Evolutionary conservation across 495 filamentous ascomycete species (phyloP), one percentile per base, ranked within the genome.

Genomic region (Aspergillus affinis): DNA sequence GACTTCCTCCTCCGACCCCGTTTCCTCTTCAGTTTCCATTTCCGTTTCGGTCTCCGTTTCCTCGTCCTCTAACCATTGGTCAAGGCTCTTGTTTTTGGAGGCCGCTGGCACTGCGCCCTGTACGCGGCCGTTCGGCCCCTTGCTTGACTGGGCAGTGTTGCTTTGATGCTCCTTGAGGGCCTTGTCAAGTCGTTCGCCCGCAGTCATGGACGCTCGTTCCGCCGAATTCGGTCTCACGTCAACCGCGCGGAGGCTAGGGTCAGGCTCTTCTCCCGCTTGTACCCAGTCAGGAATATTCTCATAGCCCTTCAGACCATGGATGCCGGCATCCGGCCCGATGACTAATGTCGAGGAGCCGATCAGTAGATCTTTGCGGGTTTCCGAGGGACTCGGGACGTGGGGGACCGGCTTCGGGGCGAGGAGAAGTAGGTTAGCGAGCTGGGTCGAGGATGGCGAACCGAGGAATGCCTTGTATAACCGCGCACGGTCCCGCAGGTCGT

Each of bases 361-460:
- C 0, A 85, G 79, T 23, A 90, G 88, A 20, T 85, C 88, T 52
- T 87, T 88, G 7, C 92, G 82, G 3, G 84, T 86, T 58, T 93
- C 90, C 2, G 89, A 92, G 4, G 94, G 93, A 57, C 88, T 93
- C 0, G 91, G 90, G 0, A 88, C 84, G 50, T 94, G 89, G 1
- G 94, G 94, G 0, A 92, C 91, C 0, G 94, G 93, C 69, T 98
- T 98, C 0, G 94, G 94, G 2, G 94, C 94, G 0, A 97, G 82
- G 0, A 98, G 86, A 63, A 97, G 86, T 4, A 98, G 80, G 8
- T 87, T 92, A 17, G 94, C 94, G 17, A 98, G 84, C 68, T 97
- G 91, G 0, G 89, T 91, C 8, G 83, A 85, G 6, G 81, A 80
- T 0, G 93, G 90, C 12, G 84, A 84, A 20, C 84, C 82, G 1